Evolutionary conservation across 1,284 basidiomycete genomes (phyloP).

Genomic region (Ceratobasidium sp.): DNA sequence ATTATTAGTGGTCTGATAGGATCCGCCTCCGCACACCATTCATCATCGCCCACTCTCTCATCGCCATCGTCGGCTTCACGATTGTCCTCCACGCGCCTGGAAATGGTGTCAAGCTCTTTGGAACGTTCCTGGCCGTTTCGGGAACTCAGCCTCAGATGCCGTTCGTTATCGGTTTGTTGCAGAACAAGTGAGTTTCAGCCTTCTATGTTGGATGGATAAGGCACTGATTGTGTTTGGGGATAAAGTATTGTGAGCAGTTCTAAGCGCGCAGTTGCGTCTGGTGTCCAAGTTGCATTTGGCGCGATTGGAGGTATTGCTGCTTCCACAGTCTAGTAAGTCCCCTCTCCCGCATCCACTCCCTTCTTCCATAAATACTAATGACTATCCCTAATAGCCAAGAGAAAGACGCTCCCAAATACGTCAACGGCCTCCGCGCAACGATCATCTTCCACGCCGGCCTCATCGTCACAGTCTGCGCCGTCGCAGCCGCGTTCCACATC

Average conservation of each 20-base stretch:
- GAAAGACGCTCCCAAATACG: conserved; percentile 39
- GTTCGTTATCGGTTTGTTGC: conserved; percentile 30
- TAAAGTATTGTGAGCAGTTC: conserved; percentile 39
- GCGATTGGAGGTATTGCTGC: conserved; percentile 44
- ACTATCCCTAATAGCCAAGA: conserved; percentile 14
- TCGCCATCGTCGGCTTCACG: conserved; percentile 32
- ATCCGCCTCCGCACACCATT: conserved; percentile 38
- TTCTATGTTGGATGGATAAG: neutral
- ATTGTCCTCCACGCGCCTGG: conserved; percentile 29
- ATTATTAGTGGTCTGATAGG: conserved; percentile 29
- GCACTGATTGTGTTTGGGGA: neutral
- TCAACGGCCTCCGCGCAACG: conserved; percentile 40
- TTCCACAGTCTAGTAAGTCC: conserved; percentile 37
- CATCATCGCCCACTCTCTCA: conserved; percentile 27
- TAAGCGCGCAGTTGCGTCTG: conserved; percentile 42
- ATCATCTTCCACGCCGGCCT: conserved; percentile 39
- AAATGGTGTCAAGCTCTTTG: conserved; percentile 31
- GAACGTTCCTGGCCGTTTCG: conserved; percentile 29
- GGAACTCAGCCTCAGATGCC: conserved; percentile 38
- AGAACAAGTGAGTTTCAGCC: conserved; percentile 20
- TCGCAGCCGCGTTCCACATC: conserved; percentile 30
- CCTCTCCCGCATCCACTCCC: neutral
- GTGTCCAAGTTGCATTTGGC: conserved; percentile 38
- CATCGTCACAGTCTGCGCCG: conserved; percentile 21
- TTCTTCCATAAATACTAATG: neutral